phyloP scores from a whole-genome alignment of 768 basidiomycete genomes.

The Boletus vermiculosoides region DNA sequence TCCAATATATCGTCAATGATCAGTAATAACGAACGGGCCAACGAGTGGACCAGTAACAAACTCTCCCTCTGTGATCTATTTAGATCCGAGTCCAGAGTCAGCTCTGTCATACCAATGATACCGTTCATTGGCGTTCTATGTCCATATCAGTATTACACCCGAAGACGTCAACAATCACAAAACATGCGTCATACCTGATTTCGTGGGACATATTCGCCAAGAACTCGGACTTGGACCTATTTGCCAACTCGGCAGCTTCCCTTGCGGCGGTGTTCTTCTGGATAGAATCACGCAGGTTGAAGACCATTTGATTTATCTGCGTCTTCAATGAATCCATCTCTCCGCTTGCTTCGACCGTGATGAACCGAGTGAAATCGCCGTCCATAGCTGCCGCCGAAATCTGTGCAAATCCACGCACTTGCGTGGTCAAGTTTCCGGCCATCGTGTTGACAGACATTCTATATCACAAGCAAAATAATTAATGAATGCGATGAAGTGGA shows the following conservation, averaged over 20 bases:
- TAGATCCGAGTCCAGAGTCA: slow-evolving; percentile 94
- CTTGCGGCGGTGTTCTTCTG: slow-evolving; percentile 98
- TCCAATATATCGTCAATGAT: slow-evolving; percentile 99
- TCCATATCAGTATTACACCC: slow-evolving; percentile 7
- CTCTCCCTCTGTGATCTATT: slow-evolving; percentile 95
- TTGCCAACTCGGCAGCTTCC: slow-evolving; percentile 97
- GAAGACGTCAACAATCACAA: not conserved
- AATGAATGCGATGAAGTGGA: not conserved
- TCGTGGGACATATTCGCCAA: slow-evolving; percentile 99
- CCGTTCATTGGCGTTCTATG: slow-evolving; percentile 99
- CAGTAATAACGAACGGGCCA: slow-evolving; percentile 87
- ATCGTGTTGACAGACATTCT: slow-evolving; percentile 97
- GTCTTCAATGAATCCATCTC: slow-evolving; percentile 99
- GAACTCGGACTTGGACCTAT: slow-evolving; percentile 95
- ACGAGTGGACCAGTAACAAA: slow-evolving; percentile 88
- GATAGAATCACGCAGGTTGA: slow-evolving; percentile 92
- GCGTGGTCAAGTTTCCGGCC: slow-evolving; percentile 95
- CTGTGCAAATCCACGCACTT: slow-evolving; percentile 98
- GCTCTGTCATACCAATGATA: slow-evolving; percentile 99
- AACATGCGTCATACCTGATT: slow-evolving; percentile 71
- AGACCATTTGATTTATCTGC: slow-evolving; percentile 99
- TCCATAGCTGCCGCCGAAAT: slow-evolving; percentile 99
- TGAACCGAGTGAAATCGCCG: slow-evolving; percentile 97
- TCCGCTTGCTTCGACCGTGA: slow-evolving; percentile 96
- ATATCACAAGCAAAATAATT: not conserved